phyloP scores from a whole-genome alignment of 768 basidiomycete species.

The Rhodotorula toruloides region DNA sequence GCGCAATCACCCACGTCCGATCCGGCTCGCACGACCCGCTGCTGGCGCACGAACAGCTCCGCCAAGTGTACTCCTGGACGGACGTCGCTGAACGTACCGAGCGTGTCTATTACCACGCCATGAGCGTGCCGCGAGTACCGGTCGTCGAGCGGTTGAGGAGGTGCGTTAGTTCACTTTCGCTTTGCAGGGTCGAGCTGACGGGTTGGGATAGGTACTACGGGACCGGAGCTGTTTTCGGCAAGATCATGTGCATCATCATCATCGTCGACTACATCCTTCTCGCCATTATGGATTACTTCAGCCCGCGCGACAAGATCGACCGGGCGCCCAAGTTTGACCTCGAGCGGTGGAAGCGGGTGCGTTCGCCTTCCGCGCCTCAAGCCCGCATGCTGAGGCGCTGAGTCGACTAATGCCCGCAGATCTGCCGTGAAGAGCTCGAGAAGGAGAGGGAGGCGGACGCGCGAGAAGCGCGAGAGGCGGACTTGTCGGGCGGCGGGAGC shows the following conservation, averaged over 20 bases:
- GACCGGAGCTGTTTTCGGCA: conserved; percentile 74
- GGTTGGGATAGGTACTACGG: conserved; percentile 58
- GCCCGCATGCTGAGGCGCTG: background rate
- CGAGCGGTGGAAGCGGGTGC: conserved; percentile 27
- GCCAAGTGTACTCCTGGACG: conserved; percentile 80
- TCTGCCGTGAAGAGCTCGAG: conserved; percentile 23
- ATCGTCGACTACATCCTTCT: conserved; percentile 87
- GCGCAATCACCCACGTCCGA: conserved; percentile 68
- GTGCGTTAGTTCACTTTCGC: conserved; percentile 49
- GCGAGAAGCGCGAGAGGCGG: background rate
- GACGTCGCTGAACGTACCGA: conserved; percentile 76
- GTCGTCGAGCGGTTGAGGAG: conserved; percentile 71
- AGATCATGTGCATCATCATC: conserved; percentile 80
- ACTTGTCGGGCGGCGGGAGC: too few relatives aligned
- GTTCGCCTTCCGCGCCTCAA: background rate
- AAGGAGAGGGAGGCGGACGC: background rate
- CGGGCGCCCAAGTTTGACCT: conserved; percentile 50
- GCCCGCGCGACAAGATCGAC: conserved; percentile 71
- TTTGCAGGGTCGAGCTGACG: background rate
- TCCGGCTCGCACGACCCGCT: conserved; percentile 67
- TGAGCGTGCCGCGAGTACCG: conserved; percentile 60
- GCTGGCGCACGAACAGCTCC: conserved; percentile 68
- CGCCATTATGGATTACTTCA: conserved; percentile 72
- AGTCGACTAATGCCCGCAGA: background rate
- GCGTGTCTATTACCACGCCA: conserved; percentile 66